phyloP scores from a whole-genome alignment of 2,329 filamentous ascomycete genomes.

The Neonectria faginata region DNA sequence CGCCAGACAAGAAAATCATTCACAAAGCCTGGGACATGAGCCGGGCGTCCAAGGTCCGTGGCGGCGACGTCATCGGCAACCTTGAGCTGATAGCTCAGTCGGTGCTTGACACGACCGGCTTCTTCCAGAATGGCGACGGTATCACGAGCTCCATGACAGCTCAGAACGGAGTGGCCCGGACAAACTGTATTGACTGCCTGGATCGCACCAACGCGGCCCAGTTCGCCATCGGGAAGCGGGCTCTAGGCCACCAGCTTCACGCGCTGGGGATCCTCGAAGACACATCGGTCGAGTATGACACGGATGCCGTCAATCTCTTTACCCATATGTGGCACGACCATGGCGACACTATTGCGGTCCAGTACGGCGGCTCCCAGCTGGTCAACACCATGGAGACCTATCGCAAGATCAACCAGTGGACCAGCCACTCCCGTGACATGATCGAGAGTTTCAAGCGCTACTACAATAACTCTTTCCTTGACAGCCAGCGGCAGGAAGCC shows the following conservation, averaged over 20 bases:
- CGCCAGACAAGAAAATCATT: constrained; percentile 84
- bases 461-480: constrained; percentile 98
- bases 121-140: constrained; percentile 92
- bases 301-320: constrained; percentile 94
- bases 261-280: constrained; percentile 88
- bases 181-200: constrained; percentile 97
- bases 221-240: constrained; percentile 96
- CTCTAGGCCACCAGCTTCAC: constrained; percentile 90
- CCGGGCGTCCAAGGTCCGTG: constrained; percentile 88
- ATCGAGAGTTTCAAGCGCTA: constrained; percentile 99
- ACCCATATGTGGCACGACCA: constrained; percentile 99
- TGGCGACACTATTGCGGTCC: constrained; percentile 96
- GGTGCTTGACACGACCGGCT: constrained; percentile 85
- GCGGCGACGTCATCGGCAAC: constrained; percentile 93
- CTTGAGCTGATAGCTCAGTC: constrained; percentile 91
- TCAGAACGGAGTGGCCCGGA: constrained; percentile 93
- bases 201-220: constrained; percentile 98
- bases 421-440: constrained; percentile 97
- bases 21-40: constrained; percentile 99
- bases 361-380: constrained; percentile 96
- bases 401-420: constrained; percentile 99
- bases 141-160: constrained; percentile 71
- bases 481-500: constrained; percentile 96
- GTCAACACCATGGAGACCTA: constrained; percentile 99
- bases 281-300: constrained; percentile 88